Evolutionary conservation across 1,284 basidiomycete genomes (phyloP).

Genomic region (Tausonia pullulans): DNA sequence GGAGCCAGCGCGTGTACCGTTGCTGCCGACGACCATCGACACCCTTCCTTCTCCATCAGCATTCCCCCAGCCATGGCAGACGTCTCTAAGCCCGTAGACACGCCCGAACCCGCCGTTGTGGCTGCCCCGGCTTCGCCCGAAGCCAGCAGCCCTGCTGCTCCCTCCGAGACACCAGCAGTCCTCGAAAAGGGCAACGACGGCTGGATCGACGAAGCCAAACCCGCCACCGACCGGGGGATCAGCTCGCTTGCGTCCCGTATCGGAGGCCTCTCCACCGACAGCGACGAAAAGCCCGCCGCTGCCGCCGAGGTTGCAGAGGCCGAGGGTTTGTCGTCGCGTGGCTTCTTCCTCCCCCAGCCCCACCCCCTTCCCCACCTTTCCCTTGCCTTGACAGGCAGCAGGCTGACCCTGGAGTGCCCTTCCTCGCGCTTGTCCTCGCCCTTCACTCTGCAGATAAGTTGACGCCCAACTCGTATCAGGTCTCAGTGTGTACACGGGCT

Average conservation of each 20-base stretch:
- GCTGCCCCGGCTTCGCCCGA: too few relatives aligned
- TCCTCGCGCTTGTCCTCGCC: not conserved
- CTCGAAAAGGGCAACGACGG: constrained; percentile 13
- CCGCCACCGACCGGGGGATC: constrained; percentile 6
- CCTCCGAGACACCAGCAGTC: constrained; percentile 1
- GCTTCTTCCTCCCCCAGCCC: too few relatives aligned
- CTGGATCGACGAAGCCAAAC: constrained; percentile 3
- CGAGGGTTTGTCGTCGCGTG: not conserved
- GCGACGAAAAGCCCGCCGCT: not conserved
- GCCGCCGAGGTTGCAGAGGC: not conserved
- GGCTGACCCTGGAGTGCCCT: not conserved
- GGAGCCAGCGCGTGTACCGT: too few relatives aligned
- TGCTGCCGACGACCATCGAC: too few relatives aligned
- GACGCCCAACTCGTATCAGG: constrained; percentile 13
- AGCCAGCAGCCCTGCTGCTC: not conserved
- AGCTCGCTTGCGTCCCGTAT: constrained; percentile 14
- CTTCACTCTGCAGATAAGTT: not conserved
- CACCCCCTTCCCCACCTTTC: not conserved
- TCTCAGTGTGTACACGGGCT: constrained; percentile 3
- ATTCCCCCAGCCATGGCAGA: too few relatives aligned
- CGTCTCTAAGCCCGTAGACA: too few relatives aligned
- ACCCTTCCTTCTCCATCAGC: too few relatives aligned
- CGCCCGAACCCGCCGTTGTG: too few relatives aligned
- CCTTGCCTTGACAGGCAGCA: not conserved
- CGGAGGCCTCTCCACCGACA: constrained; percentile 11